Percentiles rank a stretch among this genome's conserved stretches.
Evolutionary conservation across 2,329 filamentous ascomycete species (phyloP).

Genomic region (Hymenoscyphus occultus): DNA sequence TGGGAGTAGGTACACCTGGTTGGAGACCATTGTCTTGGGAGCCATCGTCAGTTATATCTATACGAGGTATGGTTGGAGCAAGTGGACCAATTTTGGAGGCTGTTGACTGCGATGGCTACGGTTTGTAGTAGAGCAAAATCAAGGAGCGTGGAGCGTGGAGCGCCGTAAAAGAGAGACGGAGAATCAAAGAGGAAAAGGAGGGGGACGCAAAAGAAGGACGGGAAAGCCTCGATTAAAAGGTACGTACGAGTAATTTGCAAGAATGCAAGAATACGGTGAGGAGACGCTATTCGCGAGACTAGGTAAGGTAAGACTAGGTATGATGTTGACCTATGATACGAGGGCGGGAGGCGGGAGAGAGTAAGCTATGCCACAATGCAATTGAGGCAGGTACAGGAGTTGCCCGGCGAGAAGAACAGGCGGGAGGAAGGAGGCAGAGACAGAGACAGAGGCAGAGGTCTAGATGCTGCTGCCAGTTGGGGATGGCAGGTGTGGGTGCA

Average conservation of each 20-base stretch:
- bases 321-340: background rate
- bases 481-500: background rate
- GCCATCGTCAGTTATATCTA: slow-evolving; percentile 44
- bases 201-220: background rate
- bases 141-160: background rate
- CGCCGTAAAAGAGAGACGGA: background rate
- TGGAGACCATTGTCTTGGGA: slow-evolving; percentile 60
- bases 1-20: slow-evolving; percentile 80
- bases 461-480: background rate
- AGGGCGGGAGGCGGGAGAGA: background rate
- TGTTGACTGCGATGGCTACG: background rate
- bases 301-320: background rate
- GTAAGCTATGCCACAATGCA: too few species aligned
- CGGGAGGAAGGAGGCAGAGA: background rate
- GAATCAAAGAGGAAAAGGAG: background rate
- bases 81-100: too few species aligned
- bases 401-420: background rate
- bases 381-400: slow-evolving; percentile 1
- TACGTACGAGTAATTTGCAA: slow-evolving; percentile 11
- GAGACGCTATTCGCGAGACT: background rate
- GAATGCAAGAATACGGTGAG: slow-evolving; percentile 1
- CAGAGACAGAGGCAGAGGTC: background rate
- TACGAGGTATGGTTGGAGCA: background rate
- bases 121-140: background rate
- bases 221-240: slow-evolving; percentile 8